Base-by-base conservation (phyloP, 257 asterid genomes). In the Nicotiana paniculata region DNA sequence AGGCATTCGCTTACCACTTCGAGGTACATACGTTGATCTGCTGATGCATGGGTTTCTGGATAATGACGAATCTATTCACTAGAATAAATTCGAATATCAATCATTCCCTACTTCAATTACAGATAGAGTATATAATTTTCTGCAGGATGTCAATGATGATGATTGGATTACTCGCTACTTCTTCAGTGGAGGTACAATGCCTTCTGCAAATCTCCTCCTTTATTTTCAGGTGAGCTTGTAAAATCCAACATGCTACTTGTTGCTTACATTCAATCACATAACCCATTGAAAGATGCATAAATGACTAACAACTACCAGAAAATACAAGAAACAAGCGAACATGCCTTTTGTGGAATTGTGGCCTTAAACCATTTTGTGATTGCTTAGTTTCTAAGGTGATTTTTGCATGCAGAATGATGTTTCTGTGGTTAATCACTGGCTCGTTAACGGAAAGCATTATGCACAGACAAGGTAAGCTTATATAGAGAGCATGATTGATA, bases 121-220 rank as follows among this genome's bases (percentile, higher is more conserved):
- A 24, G 51, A 28, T 26, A 10, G 5, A 1, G 57, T 57, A 46
- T 69, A 28, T 62, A 69, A 53, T 69, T 2, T 28, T 67, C 16
- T 79, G 86, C 87, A 92, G 99, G 98, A 94, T 84, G 87, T 92
- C 59, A 92, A 82, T 24, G 97, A 93, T 24, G 99, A 96, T 26
- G 97, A 96, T 82, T 94, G 97, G 99, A 96, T 96, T 72, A 96
- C 98, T 76, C 88, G 97, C 84, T 93, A 96, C 87, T 96, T 94
- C 93, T 96, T 96, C 78, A 85, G 92, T 5, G 97, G 99, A 37
- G 99, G 99, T 68, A 96, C 97, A 72, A 96, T 96, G 97, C 97
- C 98, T 68, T 88, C 97, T 0, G 97, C 97, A 66, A 89, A 92
- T 84, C 86, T 94, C 84, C 97, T 96, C 80, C 97, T 96, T n/a